Evolutionary conservation across 345 rosid genomes (phyloP), one percentile per base, ranked within the genome.

Genomic region (Balakata baccata): DNA sequence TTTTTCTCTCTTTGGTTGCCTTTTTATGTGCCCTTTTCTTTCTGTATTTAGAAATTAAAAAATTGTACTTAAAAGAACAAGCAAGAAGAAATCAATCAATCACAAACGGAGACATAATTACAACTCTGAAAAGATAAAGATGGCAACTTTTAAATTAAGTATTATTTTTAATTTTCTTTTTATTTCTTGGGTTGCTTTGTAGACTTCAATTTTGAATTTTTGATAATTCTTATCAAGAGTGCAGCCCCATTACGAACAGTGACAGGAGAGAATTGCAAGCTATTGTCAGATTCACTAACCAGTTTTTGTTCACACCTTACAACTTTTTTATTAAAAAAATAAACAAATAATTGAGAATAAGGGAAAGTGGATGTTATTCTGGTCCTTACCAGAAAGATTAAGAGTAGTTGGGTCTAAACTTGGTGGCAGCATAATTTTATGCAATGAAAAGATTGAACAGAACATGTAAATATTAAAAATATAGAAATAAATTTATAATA

Each of bases 211-310:
- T 58, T 66, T n/a, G n/a, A n/a, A n/a, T n/a, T n/a, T n/a, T n/a
- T 37, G 68, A 73, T 79, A 60, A 60, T 69, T 76, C 78, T 61
- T 13, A 47, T 61, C 56, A 54, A 57, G 68, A 51, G 56, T 73
- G 72, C 16, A 46, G 56, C 7, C 56, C n/a, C 63, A 74, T 66
- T 22, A 70, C 68, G 5, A 47, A 69, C 68, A 66, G 56, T 66
- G 80, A 72, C 76, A 13, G 17, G 73, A 51, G 49, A 65, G 66
- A 59, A 29, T 68, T 54, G 70, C 68, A 73, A 78, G 80, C 70
- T n/a, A 13, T 54, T 77, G 74, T 57, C 81, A 63, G 78, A 66
- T 70, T 74, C 67, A 20, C 18, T 29, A 43, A 37, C 58, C 41
- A 39, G 20, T 29, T 56, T 2, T 43, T 39, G 70, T 63, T 53